These are phyloP conservation scores for Pseudocercospora crystallina DNA, from an alignment of 2,329 filamentous ascomycete genomes.

Conservation along the genomic window DNA sequence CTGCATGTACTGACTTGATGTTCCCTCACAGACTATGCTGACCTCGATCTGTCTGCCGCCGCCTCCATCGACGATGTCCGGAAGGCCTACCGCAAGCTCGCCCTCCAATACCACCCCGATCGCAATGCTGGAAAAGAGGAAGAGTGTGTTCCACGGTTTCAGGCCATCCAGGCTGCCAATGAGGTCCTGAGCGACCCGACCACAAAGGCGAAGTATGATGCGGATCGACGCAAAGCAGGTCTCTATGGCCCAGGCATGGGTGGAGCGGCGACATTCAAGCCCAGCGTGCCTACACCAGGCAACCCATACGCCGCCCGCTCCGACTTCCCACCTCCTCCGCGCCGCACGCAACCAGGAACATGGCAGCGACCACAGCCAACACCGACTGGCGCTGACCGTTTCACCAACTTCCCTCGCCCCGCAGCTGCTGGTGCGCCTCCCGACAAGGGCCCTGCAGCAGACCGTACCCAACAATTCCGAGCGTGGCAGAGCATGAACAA, in stretches of 20 bases:
- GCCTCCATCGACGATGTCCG: slow-evolving; percentile 75
- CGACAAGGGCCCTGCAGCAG: slow-evolving; percentile 40
- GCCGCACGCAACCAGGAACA: slow-evolving; percentile 43
- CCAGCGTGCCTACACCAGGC: slow-evolving; percentile 29
- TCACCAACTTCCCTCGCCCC: slow-evolving; percentile 43
- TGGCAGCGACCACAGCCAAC: slow-evolving; percentile 30
- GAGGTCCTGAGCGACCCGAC: slow-evolving; percentile 67
- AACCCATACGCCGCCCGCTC: slow-evolving; percentile 42
- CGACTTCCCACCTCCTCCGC: slow-evolving; percentile 44
- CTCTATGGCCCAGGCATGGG: slow-evolving; percentile 20
- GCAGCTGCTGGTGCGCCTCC: slow-evolving; percentile 25
- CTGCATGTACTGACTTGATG: slow-evolving; percentile 10
- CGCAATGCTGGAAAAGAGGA: slow-evolving; percentile 80
- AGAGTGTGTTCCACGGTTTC: slow-evolving; percentile 79
- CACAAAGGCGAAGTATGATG: slow-evolving; percentile 62
- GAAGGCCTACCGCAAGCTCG: slow-evolving; percentile 82
- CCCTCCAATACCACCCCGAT: slow-evolving; percentile 83
- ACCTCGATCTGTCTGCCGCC: slow-evolving; percentile 68
- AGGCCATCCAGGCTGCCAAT: slow-evolving; percentile 81
- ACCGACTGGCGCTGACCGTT: slow-evolving; percentile 45
- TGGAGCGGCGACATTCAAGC: slow-evolving; percentile 23
- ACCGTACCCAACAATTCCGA: slow-evolving; percentile 45
- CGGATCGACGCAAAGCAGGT: slow-evolving; percentile 56
- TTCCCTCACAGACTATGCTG: slow-evolving; percentile 54
- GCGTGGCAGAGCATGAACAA: slow-evolving; percentile 53